Evolutionary conservation across 1,284 basidiomycete species (phyloP).

Genomic region (Testicularia cyperi): DNA sequence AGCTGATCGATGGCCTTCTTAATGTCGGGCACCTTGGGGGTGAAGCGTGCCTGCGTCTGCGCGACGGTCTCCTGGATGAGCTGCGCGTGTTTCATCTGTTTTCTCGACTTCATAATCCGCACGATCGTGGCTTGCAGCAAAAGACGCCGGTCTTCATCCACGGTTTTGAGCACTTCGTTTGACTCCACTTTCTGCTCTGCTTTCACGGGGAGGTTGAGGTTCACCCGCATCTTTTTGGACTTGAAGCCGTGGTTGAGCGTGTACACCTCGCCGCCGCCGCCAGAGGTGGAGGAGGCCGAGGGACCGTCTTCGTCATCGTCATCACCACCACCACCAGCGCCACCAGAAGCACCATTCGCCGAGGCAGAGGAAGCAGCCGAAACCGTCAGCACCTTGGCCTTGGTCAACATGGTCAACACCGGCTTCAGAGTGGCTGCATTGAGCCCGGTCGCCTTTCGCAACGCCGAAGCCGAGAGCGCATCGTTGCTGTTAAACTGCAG

Average conservation of each 20-base stretch:
- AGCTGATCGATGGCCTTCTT: constrained; percentile 88
- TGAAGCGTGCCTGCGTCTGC: constrained; percentile 84
- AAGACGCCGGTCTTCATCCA: constrained; percentile 96
- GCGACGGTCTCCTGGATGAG: constrained; percentile 92
- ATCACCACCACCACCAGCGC: background rate
- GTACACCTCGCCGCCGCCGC: constrained; percentile 66
- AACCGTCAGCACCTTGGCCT: constrained; percentile 80
- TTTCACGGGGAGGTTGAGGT: constrained; percentile 90
- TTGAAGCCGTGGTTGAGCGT: constrained; percentile 77
- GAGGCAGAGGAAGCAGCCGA: constrained; percentile 1
- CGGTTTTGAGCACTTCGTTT: constrained; percentile 86
- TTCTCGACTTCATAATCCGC: constrained; percentile 92
- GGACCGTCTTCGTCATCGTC: background rate
- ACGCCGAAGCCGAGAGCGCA: constrained; percentile 76
- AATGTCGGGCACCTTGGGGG: constrained; percentile 87
- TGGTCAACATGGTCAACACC: constrained; percentile 78
- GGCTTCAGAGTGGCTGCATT: constrained; percentile 80
- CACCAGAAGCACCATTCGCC: constrained; percentile 63
- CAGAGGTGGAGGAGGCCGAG: too few relatives aligned
- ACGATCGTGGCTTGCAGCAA: constrained; percentile 97
- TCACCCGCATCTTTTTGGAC: constrained; percentile 82
- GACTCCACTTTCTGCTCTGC: constrained; percentile 90
- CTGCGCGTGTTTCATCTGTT: constrained; percentile 94
- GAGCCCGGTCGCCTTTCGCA: constrained; percentile 79
- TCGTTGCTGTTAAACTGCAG: constrained; percentile 88